Percentiles rank a stretch among this genome's conserved stretches.
Evolutionary conservation across 2,329 filamentous ascomycete genomes (phyloP).

Genomic region (Talaromyces sp.): DNA sequence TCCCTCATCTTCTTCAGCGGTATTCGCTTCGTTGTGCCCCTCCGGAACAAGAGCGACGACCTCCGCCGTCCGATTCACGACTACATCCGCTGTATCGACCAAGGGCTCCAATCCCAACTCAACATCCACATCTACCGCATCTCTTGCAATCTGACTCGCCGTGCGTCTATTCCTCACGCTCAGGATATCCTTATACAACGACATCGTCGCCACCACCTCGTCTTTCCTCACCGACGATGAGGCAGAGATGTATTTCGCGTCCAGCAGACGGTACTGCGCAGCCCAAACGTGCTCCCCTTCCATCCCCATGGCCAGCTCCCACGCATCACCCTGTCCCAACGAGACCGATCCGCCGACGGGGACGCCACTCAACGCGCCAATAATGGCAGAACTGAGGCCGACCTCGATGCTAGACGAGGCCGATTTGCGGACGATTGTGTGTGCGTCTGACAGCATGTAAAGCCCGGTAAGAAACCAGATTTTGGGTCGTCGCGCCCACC

Average conservation of each 20-base stretch:
- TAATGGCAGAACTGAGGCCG: slow-evolving; percentile 21
- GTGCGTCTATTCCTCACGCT: slow-evolving; percentile 21
- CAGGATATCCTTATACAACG: slow-evolving; percentile 25
- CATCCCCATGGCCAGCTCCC: slow-evolving; percentile 26
- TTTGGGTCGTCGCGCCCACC: slow-evolving; percentile 26
- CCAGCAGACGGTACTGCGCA: slow-evolving; percentile 25
- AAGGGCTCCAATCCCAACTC: background rate
- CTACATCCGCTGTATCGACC: background rate
- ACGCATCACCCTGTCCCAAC: slow-evolving; percentile 21
- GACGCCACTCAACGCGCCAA: slow-evolving; percentile 24
- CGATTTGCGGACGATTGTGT: slow-evolving; percentile 21
- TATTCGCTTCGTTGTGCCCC: too few species aligned
- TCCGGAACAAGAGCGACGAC: too few species aligned
- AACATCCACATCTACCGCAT: background rate
- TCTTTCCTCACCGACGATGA: slow-evolving; percentile 16
- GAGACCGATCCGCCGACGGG: slow-evolving; percentile 25
- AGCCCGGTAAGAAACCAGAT: slow-evolving; percentile 26
- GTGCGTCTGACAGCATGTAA: slow-evolving; percentile 23
- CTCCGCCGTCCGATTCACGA: too few species aligned
- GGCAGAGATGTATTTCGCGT: slow-evolving; percentile 21
- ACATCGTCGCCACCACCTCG: slow-evolving; percentile 18
- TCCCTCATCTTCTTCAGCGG: slow-evolving; percentile 19
- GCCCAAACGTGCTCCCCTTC: slow-evolving; percentile 28
- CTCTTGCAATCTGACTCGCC: background rate
- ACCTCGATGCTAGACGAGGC: slow-evolving; percentile 19